A percentile compares a stretch with the other conserved stretches of the same genome.
Conservation (phyloP, 2,329 filamentous ascomycete species). For the Talaromyces sp. region DNA sequence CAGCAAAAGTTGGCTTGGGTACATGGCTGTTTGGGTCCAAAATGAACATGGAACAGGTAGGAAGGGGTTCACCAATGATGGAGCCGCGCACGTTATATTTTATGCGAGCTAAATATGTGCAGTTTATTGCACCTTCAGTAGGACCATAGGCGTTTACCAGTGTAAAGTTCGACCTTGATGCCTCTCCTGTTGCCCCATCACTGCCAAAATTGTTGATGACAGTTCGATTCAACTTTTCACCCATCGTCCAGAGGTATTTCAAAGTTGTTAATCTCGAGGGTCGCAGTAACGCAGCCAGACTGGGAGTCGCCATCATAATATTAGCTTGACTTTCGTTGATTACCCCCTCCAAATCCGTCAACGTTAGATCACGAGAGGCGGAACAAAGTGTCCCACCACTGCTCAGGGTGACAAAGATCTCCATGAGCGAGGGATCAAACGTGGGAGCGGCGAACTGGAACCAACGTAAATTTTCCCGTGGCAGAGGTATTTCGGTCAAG, state of each 20-base stretch:
- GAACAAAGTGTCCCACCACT: constrained; percentile 32
- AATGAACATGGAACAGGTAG: constrained; percentile 31
- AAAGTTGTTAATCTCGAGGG: constrained; percentile 22
- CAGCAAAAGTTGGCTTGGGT: constrained; percentile 33
- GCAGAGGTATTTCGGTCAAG: constrained; percentile 20
- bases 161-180: constrained; percentile 9
- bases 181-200: background rate
- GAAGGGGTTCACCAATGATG: constrained; percentile 31
- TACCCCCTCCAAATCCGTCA: constrained; percentile 23
- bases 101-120: constrained; percentile 20
- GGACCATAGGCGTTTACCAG: constrained; percentile 32
- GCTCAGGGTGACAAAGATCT: constrained; percentile 50
- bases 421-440: constrained; percentile 50
- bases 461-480: constrained; percentile 24
- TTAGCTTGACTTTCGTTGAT: constrained; percentile 27
- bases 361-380: constrained; percentile 22
- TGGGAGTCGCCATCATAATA: constrained; percentile 36
- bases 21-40: constrained; percentile 20
- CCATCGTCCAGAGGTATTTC: constrained; percentile 28
- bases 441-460: constrained; percentile 54
- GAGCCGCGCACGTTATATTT: constrained; percentile 23
- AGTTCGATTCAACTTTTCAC: constrained; percentile 28
- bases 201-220: constrained; percentile 28
- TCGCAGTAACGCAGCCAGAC: constrained; percentile 30
- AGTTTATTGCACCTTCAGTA: constrained; percentile 27